Evolutionary conservation across 371 early-diverging fungal genomes (phyloP).

Genomic region (Mortierella sp.): DNA sequence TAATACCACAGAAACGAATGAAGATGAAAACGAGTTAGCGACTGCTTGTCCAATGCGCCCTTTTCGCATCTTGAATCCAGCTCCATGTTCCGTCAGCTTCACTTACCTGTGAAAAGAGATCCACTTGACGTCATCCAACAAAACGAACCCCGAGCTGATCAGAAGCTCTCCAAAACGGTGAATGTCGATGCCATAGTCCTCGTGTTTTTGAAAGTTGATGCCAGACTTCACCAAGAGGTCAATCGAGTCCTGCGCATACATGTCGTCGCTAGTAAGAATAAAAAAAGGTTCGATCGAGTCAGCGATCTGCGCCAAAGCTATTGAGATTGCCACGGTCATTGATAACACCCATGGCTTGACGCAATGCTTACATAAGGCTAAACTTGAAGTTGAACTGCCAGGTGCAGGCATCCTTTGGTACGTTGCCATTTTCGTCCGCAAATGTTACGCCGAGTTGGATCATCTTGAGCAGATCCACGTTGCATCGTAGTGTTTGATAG

Average conservation of each 20-base stretch:
- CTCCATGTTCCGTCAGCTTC: neutral
- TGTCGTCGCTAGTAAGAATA: slow-evolving; percentile 82
- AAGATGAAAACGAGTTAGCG: slow-evolving; percentile 5
- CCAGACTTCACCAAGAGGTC: slow-evolving; percentile 97
- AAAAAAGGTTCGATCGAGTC: neutral
- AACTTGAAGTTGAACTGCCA: slow-evolving; percentile 99
- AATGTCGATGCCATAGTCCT: slow-evolving; percentile 98
- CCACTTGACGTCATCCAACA: slow-evolving; percentile 96
- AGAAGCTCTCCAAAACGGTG: slow-evolving; percentile 98
- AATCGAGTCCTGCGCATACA: slow-evolving; percentile 99
- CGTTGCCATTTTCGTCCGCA: slow-evolving; percentile 93
- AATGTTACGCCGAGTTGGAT: slow-evolving; percentile 99
- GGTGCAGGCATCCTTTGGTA: slow-evolving; percentile 92
- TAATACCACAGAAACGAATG: slow-evolving; percentile 1
- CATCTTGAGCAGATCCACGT: slow-evolving; percentile 98
- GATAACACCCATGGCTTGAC: neutral
- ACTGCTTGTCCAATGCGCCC: neutral
- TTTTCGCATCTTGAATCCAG: neutral
- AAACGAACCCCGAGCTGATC: slow-evolving; percentile 97
- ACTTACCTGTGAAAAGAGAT: slow-evolving; percentile 97
- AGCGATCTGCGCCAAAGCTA: neutral
- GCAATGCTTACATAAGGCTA: slow-evolving; percentile 75
- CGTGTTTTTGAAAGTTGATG: slow-evolving; percentile 98
- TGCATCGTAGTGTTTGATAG: slow-evolving; percentile 98
- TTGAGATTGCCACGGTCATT: no score